Conservation (phyloP, 345 rosid species). For the Eucalyptus brandiana region DNA sequence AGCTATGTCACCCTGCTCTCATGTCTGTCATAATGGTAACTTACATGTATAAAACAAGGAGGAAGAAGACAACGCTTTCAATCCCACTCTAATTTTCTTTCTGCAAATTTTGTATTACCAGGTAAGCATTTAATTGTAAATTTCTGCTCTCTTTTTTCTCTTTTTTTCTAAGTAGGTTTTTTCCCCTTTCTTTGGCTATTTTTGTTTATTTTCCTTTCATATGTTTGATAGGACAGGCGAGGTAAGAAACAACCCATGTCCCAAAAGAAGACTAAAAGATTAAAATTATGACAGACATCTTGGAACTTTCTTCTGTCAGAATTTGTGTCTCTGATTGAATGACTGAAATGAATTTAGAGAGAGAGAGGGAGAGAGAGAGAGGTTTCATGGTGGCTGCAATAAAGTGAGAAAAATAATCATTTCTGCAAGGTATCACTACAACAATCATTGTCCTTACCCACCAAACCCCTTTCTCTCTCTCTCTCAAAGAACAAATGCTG, state of each 20-base stretch:
- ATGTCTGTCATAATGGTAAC: not conserved
- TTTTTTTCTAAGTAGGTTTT: not conserved
- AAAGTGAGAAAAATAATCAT: not conserved
- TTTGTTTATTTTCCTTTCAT: not conserved
- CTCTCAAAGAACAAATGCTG: not conserved
- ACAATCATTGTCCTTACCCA: not conserved
- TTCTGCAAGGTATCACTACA: not conserved
- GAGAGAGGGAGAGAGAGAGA: not conserved
- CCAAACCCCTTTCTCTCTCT: not conserved
- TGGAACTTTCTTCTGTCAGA: slow-evolving; percentile 19
- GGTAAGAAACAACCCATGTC: slow-evolving; percentile 21
- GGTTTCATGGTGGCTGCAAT: not conserved
- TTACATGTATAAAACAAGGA: not conserved
- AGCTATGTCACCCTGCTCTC: not conserved
- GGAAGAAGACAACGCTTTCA: not conserved
- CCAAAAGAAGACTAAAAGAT: not conserved
- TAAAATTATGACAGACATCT: slow-evolving; percentile 7
- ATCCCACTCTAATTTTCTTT: not conserved
- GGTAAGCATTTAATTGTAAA: not conserved
- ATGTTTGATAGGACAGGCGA: not conserved
- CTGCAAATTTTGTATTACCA: not conserved
- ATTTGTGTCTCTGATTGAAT: not conserved
- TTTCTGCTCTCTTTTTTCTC: not conserved
- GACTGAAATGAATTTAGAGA: not conserved
- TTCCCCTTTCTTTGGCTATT: not conserved